Evolutionary conservation across 257 asterid species (phyloP).

Genomic region (Ocimum tenuiflorum): DNA sequence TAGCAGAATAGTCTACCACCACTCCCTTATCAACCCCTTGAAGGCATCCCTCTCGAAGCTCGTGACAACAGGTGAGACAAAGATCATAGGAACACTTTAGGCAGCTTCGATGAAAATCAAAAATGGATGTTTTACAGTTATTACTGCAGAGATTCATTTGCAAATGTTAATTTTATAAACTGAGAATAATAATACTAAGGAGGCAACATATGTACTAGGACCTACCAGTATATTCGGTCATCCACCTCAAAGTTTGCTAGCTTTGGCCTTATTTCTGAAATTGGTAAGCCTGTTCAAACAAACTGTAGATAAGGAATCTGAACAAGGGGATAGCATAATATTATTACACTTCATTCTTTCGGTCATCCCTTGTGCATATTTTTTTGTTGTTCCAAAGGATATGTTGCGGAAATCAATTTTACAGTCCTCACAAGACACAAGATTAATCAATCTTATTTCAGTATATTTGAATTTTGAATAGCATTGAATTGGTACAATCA

Average conservation of each 20-base stretch:
- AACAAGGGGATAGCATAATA: too few relatives aligned
- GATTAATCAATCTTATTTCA: too few relatives aligned
- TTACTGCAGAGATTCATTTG: slow-evolving; percentile 33
- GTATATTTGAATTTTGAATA: too few relatives aligned
- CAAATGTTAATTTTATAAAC: not conserved
- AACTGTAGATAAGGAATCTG: not conserved
- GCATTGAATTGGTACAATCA: too few relatives aligned
- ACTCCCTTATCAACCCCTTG: slow-evolving; percentile 36
- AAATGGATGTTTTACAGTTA: slow-evolving; percentile 48
- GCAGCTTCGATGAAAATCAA: slow-evolving; percentile 55
- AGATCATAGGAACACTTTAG: slow-evolving; percentile 51
- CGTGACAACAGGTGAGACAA: slow-evolving; percentile 63
- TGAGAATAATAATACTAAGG: too few relatives aligned
- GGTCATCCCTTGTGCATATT: too few relatives aligned
- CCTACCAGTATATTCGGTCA: slow-evolving; percentile 52
- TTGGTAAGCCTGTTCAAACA: slow-evolving; percentile 34
- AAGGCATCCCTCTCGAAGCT: slow-evolving; percentile 41
- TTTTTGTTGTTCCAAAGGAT: too few relatives aligned
- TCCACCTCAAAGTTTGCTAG: slow-evolving; percentile 5
- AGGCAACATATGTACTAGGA: not conserved
- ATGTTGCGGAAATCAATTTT: too few relatives aligned
- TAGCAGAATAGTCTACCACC: slow-evolving; percentile 14
- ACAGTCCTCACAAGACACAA: too few relatives aligned
- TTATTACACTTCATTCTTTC: too few relatives aligned
- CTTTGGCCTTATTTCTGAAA: slow-evolving; percentile 25